Evolutionary conservation across 2,329 filamentous ascomycete genomes (phyloP).

Genomic region (Paecilomyces sp.): DNA sequence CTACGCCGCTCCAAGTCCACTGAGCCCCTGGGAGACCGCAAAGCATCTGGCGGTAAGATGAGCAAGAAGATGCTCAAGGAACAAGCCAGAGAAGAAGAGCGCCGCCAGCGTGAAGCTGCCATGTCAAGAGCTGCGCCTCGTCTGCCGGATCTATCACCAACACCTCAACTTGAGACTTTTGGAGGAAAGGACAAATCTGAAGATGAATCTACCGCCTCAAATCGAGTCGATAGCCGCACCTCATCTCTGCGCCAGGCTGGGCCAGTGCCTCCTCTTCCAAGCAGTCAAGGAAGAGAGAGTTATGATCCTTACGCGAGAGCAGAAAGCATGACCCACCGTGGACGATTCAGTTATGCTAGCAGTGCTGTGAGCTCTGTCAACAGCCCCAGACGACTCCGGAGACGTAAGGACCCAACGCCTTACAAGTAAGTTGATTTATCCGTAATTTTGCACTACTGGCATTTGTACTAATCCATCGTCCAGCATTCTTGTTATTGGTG

Average conservation of each 20-base stretch:
- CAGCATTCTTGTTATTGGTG: constrained; percentile 85
- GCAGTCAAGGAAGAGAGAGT: constrained; percentile 32
- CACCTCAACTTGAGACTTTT: constrained; percentile 47
- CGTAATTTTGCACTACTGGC: neutral
- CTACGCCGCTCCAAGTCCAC: constrained; percentile 62
- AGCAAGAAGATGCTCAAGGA: constrained; percentile 32
- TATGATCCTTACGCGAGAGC: constrained; percentile 74
- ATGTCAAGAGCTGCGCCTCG: constrained; percentile 55
- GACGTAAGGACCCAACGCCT: constrained; percentile 93
- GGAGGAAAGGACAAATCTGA: constrained; percentile 59
- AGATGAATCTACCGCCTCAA: constrained; percentile 53
- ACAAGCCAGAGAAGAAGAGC: constrained; percentile 43
- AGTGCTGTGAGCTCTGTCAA: constrained; percentile 87
- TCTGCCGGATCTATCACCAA: constrained; percentile 39
- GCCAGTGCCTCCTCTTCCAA: constrained; percentile 16
- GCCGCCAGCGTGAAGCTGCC: constrained; percentile 49
- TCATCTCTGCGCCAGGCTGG: constrained; percentile 33
- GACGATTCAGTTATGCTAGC: constrained; percentile 92
- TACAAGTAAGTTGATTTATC: constrained; percentile 72
- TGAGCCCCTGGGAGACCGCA: constrained; percentile 52
- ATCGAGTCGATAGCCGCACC: constrained; percentile 23
- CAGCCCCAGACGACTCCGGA: constrained; percentile 81
- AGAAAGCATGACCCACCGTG: constrained; percentile 94
- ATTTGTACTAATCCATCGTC: constrained; percentile 2
- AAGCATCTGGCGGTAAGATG: constrained; percentile 25